Percentiles rank a stretch among this genome's conserved stretches.
phyloP scores from a whole-genome alignment of 176 grass and related monocot species.

The Zea mays region DNA sequence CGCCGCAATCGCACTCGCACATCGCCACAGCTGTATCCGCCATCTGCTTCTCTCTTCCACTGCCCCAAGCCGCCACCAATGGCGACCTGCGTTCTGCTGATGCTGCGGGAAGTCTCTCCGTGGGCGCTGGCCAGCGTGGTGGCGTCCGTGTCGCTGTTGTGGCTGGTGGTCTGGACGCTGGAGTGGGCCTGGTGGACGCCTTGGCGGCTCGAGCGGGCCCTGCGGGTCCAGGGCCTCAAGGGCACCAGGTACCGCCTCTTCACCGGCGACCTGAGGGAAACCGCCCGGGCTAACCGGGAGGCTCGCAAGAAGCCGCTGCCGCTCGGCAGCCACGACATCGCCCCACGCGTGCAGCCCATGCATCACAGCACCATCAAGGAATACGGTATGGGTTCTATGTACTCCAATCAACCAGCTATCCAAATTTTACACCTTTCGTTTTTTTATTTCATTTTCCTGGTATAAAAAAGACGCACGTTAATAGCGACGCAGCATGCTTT shows the following conservation, averaged over 20 bases:
- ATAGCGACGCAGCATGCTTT: not conserved
- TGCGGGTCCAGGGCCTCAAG: constrained; percentile 47
- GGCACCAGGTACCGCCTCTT: constrained; percentile 51
- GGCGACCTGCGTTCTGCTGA: not conserved
- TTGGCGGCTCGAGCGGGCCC: constrained; percentile 39
- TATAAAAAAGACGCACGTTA: not conserved
- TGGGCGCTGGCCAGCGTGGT: constrained; percentile 36
- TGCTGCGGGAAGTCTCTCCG: constrained; percentile 13
- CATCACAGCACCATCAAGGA: constrained; percentile 24
- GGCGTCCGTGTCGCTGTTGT: constrained; percentile 30
- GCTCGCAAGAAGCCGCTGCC: constrained; percentile 42
- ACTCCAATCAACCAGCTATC: not conserved
- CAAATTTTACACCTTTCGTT: not conserved
- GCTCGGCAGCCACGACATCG: constrained; percentile 45
- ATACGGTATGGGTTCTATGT: constrained; percentile 24
- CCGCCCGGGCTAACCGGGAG: constrained; percentile 36
- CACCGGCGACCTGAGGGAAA: constrained; percentile 42
- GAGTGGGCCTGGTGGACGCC: constrained; percentile 61
- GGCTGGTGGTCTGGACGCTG: constrained; percentile 33
- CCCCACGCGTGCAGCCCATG: constrained; percentile 33
- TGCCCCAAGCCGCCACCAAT: not conserved
- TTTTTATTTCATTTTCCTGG: not conserved
- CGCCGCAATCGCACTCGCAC: not conserved
- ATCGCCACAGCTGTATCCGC: not conserved
- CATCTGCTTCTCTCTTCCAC: not conserved